Evolutionary conservation across 2,329 filamentous ascomycete genomes (phyloP), one percentile per base, ranked within the genome.

Genomic region (Trematosphaeria pertusa): DNA sequence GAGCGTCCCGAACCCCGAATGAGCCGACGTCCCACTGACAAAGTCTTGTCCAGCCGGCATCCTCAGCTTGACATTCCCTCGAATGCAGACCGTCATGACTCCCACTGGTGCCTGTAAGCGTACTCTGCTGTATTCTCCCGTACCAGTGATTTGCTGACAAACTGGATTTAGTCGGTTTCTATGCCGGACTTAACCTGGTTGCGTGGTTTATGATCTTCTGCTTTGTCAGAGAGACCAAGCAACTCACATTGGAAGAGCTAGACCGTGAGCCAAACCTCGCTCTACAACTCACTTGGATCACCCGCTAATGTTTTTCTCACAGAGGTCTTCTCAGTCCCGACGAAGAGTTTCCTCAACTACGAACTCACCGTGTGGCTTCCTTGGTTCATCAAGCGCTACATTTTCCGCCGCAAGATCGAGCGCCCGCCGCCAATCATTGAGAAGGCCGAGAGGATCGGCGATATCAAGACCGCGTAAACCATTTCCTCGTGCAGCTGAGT

Each of bases 381-480:
- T 4, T 76, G 71, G 50, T 75, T 75, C 54, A 53, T 76, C 61
- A 75, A 74, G 57, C 61, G 67, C 24, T 59, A 73, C 43, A 52
- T 77, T 14, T 49, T 76, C 34, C 63, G 70, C 38, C 55, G 66
- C 49, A 69, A 70, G 21, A 66, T 73, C 35, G 44, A 50, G 12
- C 72, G 71, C 62, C 73, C 73, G 10, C 67, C 71, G 22, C 67
- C 67, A 20, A 62, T 75, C 40, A 72, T 74, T 43, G 70, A 69
- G 50, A 72, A 58, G 59, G 56, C 42, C 1, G 54, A 57, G 34
- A 31, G 14, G 6, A n/a, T 30, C 32, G 43, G 41, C 7, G 30
- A 35, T 17, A 28, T 39, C 21, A 9, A 8, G 6, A 33, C 31
- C 14, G 31, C 31, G 8, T 33, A 33, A 15, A 33, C n/a, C n/a